Base-by-base conservation (phyloP, 2,329 filamentous ascomycete genomes). In the Penicillium sp. region DNA sequence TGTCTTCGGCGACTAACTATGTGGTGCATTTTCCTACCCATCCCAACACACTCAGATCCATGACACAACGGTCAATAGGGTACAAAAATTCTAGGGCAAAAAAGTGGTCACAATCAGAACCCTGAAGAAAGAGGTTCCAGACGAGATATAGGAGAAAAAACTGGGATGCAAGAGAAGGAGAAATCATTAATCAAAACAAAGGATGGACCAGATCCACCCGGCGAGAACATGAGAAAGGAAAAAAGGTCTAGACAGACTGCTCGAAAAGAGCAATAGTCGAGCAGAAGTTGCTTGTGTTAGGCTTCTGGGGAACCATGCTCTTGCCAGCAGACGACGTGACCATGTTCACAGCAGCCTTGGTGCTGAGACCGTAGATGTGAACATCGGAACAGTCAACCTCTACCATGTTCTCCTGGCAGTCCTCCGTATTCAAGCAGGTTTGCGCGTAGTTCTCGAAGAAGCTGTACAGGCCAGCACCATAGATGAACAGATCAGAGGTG, bases 381-480 rank as follows among this genome's bases (percentile, higher is more conserved):
- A 92, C 82, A 56, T 82, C 71, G 0, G 81, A 90, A 73, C 85
- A 85, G 76, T 92, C 88, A 38, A 94, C 80, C 68, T 86, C 87
- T 51, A 93, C 84, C 80, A 95, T 93, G 78, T 92, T 89, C 61
- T 88, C 83, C 78, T 94, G 91, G 81, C 91, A 95, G 67, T 85
- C 86, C 74, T 91, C 85, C 10, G 83, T 83, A 40, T 78, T 76
- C 17, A 93, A 84, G 70, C 91, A 95, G 19, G 83, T 82, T 77
- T 93, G 89, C 40, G 79, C 81, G 78, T 94, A 94, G 82, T 93
- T 92, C 76, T 94, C 86, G 73, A 92, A 94, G 85, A 94, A 94
- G 67, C 85, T 89, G 83, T 94, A 94, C 62, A 93, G 79, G 28
- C 91, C 91, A 5, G 86, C 89, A 50, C 91, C 91, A 72, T 89